A percentile compares a stretch with the other conserved stretches of the same genome.
Conservation (phyloP, 805 yeast genomes). For the Candida insectalens region DNA sequence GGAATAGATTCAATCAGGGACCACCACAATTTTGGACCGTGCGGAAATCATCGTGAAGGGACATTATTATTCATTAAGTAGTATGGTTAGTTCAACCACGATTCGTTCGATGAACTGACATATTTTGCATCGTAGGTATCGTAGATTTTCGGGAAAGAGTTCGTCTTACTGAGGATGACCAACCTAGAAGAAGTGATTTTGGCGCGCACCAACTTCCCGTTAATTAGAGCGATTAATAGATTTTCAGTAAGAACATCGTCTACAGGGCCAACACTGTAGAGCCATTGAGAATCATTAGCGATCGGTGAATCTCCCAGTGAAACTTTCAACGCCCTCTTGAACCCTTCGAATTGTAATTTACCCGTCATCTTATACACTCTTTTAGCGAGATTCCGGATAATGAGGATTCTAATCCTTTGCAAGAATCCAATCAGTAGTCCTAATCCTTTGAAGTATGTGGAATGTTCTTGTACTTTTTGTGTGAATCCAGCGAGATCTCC, state of each 20-base stretch:
- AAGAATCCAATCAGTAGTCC: constrained; percentile 33
- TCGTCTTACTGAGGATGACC: constrained; percentile 21
- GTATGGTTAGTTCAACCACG: too few relatives aligned
- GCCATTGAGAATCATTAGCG: constrained; percentile 9
- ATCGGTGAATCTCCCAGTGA: constrained; percentile 13
- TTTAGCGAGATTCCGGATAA: constrained; percentile 33
- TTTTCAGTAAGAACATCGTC: constrained; percentile 39
- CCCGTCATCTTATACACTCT: constrained; percentile 13
- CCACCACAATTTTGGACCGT: background rate
- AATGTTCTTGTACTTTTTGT: constrained; percentile 22
- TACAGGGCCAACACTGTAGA: constrained; percentile 10
- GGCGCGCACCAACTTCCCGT: constrained; percentile 43
- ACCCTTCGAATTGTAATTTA: constrained; percentile 9
- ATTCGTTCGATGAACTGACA: too few relatives aligned
- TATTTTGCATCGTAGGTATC: constrained; percentile 13
- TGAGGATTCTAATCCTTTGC: constrained; percentile 34
- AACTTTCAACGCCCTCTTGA: constrained; percentile 18
- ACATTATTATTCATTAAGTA: too few relatives aligned
- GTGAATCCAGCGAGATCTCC: constrained; percentile 36
- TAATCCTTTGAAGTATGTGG: constrained; percentile 27
- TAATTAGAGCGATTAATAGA: constrained; percentile 39
- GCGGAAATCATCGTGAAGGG: too few relatives aligned
- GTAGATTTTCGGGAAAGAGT: constrained; percentile 19
- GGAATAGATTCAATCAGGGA: background rate
- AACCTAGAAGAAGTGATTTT: constrained; percentile 27